phyloP scores from a whole-genome alignment of 2,329 filamentous ascomycete species.

The Ophiostoma pallidulum region DNA sequence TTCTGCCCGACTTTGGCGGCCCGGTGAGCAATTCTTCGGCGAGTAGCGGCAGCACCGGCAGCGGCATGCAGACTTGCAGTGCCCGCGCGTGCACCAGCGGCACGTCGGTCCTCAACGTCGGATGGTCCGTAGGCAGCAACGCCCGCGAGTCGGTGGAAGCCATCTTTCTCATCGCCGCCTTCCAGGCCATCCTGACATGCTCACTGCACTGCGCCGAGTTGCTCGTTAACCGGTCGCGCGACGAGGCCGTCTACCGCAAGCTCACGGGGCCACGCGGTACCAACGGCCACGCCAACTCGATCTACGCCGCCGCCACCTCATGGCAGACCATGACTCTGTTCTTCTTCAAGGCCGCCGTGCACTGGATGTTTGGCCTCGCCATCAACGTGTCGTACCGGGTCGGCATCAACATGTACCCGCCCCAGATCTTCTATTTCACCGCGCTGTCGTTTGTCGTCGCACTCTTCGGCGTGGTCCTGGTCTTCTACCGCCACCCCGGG shows the following conservation, averaged over 20 bases:
- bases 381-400: constrained; percentile 22
- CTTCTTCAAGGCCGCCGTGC: constrained; percentile 22
- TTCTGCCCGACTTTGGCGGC: constrained; percentile 21
- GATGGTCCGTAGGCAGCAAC: constrained; percentile 18
- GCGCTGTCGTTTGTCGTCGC: constrained; percentile 19
- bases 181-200: constrained; percentile 22
- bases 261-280: constrained; percentile 20
- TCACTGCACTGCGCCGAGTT: constrained; percentile 21
- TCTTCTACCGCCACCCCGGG: constrained; percentile 17
- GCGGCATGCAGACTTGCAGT: too few species aligned
- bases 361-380: constrained; percentile 25
- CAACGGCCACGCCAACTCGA: constrained; percentile 20
- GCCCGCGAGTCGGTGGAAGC: constrained; percentile 17
- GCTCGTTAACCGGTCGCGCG: constrained; percentile 21
- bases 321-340: constrained; percentile 24
- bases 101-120: constrained; percentile 22
- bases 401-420: constrained; percentile 24
- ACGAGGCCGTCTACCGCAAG: constrained; percentile 22
- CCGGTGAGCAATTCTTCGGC: constrained; percentile 14
- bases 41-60: too few species aligned
- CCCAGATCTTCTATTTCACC: constrained; percentile 24
- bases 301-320: constrained; percentile 20
- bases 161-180: constrained; percentile 20
- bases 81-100: constrained; percentile 19
- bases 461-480: constrained; percentile 21